Evolutionary conservation across 2,329 filamentous ascomycete species (phyloP).

Genomic region (Ascochyta pisi): DNA sequence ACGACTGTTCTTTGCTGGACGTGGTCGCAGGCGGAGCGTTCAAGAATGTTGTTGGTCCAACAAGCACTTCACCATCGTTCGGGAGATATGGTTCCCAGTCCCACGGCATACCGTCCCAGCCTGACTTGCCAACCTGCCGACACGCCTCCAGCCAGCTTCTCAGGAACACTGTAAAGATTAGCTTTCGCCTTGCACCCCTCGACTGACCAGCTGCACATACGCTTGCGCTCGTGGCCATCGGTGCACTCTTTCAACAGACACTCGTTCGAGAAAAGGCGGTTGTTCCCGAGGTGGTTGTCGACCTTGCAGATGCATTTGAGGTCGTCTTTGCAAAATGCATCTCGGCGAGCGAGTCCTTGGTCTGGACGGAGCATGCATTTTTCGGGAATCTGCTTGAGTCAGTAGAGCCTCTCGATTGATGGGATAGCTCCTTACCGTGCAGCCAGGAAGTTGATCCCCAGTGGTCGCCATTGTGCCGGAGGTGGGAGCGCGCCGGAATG

Average conservation of each 20-base stretch:
- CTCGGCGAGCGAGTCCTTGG: background rate
- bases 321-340: slow-evolving; percentile 16
- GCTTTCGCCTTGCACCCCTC: background rate
- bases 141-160: slow-evolving; percentile 20
- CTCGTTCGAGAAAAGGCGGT: slow-evolving; percentile 19
- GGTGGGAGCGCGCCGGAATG: background rate
- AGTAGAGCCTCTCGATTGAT: background rate
- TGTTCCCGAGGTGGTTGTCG: slow-evolving; percentile 21
- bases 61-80: background rate
- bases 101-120: slow-evolving; percentile 16
- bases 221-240: slow-evolving; percentile 14
- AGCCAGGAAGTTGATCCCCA: slow-evolving; percentile 1
- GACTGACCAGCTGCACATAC: slow-evolving; percentile 1
- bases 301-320: slow-evolving; percentile 26
- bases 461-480: slow-evolving; percentile 1
- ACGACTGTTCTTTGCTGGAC: background rate
- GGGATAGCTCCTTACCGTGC: background rate
- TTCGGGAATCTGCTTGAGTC: slow-evolving; percentile 13
- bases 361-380: slow-evolving; percentile 14
- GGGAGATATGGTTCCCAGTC: slow-evolving; percentile 25
- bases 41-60: background rate
- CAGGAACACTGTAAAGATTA: slow-evolving; percentile 20
- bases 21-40: background rate
- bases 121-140: background rate
- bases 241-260: slow-evolving; percentile 24